These are phyloP conservation scores for Punica granatum DNA, from an alignment of 345 rosid genomes.

Conservation along the genomic window DNA sequence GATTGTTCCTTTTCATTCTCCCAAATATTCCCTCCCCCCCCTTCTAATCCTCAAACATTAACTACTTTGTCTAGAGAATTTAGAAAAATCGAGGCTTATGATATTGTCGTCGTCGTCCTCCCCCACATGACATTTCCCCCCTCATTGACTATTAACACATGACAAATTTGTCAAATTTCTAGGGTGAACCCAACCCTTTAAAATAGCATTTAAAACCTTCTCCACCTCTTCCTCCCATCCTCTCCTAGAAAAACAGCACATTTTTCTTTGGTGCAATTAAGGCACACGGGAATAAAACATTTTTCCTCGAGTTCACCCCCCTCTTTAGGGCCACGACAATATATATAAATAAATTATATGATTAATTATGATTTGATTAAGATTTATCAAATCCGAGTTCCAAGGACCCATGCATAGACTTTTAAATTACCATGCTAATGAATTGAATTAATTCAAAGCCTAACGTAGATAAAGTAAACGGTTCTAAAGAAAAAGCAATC, in stretches of 20 bases:
- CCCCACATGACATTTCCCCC: conserved; percentile 5
- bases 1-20: conserved; percentile 10
- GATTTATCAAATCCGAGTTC: conserved; percentile 5
- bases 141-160: conserved; percentile 2
- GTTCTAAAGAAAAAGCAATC: not conserved
- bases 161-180: not conserved
- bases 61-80: not conserved
- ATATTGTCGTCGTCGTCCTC: not conserved
- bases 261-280: not conserved
- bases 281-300: conserved; percentile 2
- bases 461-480: not conserved
- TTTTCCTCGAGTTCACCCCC: conserved; percentile 15
- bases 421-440: not conserved
- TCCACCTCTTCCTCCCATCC: not conserved
- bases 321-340: not conserved
- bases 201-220: conserved; percentile 3
- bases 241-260: not conserved
- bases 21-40: conserved; percentile 11
- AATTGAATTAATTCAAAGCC: not conserved
- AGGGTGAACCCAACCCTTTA: conserved; percentile 1
- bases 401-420: conserved; percentile 11
- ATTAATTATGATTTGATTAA: not conserved
- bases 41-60: conserved; percentile 5
- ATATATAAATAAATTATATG: not conserved
- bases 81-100: not conserved